Base-by-base conservation (phyloP, 1,139 yeast genomes). In the Suhomyces maxii region DNA sequence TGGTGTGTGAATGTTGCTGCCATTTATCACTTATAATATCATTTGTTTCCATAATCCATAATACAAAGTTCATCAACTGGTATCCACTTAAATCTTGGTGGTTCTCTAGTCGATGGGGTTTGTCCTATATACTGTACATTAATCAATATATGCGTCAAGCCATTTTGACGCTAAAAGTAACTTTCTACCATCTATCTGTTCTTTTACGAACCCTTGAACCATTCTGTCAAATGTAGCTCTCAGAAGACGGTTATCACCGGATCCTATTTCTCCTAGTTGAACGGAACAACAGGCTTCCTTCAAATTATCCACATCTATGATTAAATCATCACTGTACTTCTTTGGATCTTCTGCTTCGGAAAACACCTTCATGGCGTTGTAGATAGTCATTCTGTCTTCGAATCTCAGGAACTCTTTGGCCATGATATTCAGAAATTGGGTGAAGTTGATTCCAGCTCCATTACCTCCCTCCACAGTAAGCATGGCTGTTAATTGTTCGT, bases 401-500 rank as follows among this genome's bases (percentile, higher is more conserved):
- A 89, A 70, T 46, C 76, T 75, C 45, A 75, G 70, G 41, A 87
- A 64, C 50, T 80, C 81, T 7, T 68, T 68, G 3, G 89, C 82
- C 84, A 91, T 82, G 37, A 84, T 69, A 6, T 85, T 80, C 59
- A 87, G 70, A 62, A 84, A 91, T 41, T 79, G 80, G 3, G 95
- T 83, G 59, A 90, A 89, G 37, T 82, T 81, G 35, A 89, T 56
- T n/a, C 81, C 80, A 7, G 46, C 45, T 41, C 47, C 47, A 41
- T 37, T 47, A 38, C 51, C 51, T 8, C 63, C 61, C 10, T 57
- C 68, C 8, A 63, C 62, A 1, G 59, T 53, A 11, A 89, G 65
- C 84, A 88, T 82, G 34, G 63, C 47, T 1, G 66, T 58, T 33
- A 86, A 57, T 58, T 80, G 78, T 0, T 65, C 64, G 11, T 73